These are phyloP conservation scores for Helotiales sp. DNA, from an alignment of 2,329 filamentous ascomycete species.

Conservation along the genomic window DNA sequence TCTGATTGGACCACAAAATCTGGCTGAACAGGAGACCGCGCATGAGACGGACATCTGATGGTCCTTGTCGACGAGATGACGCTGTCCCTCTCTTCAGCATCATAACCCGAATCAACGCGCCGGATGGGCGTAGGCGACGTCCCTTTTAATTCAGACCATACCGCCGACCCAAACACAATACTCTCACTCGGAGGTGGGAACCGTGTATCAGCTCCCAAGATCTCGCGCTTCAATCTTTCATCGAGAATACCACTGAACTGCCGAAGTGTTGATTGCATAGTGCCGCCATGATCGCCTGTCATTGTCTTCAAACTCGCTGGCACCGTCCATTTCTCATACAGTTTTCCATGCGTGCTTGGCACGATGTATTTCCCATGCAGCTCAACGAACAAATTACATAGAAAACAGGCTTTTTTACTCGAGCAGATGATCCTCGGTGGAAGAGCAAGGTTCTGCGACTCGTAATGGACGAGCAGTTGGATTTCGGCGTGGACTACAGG, in stretches of 20 bases:
- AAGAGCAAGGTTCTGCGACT: conserved; percentile 4
- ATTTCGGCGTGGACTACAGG: conserved; percentile 22
- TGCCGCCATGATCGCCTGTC: background rate
- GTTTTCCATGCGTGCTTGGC: conserved; percentile 19
- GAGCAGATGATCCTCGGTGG: conserved; percentile 23
- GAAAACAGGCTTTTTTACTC: conserved; percentile 23
- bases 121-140: background rate
- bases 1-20: background rate
- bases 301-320: background rate
- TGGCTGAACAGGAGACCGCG: background rate
- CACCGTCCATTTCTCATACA: conserved; percentile 20
- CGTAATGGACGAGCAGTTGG: conserved; percentile 23
- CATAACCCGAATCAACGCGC: conserved; percentile 1
- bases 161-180: background rate
- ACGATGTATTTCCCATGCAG: conserved; percentile 14
- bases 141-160: background rate
- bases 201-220: background rate
- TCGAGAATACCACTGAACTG: background rate
- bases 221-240: background rate
- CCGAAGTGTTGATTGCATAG: background rate
- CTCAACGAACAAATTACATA: conserved; percentile 21
- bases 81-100: background rate
- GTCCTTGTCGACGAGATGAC: background rate
- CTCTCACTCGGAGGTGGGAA: background rate
- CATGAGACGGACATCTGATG: too few species aligned